Conservation (phyloP, 1,284 basidiomycete genomes). For the Irpex sp. region DNA sequence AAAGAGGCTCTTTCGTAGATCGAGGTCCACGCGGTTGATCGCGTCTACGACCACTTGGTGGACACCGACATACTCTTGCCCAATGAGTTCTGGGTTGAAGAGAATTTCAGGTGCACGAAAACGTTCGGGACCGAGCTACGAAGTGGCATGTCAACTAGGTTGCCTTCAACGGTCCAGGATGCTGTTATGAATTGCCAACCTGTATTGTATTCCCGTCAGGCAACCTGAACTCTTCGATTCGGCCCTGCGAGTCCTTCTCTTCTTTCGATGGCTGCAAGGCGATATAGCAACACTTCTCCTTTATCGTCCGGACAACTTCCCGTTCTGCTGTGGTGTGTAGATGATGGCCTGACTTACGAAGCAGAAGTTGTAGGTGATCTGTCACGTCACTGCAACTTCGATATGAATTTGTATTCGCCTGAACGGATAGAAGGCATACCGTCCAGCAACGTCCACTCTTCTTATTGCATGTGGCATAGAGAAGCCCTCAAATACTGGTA, state of each 20-base stretch:
- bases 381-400: slow-evolving; percentile 79
- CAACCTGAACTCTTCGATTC: slow-evolving; percentile 87
- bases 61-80: slow-evolving; percentile 94
- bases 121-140: slow-evolving; percentile 88
- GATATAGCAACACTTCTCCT: slow-evolving; percentile 97
- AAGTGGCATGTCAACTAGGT: not conserved
- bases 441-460: slow-evolving; percentile 92
- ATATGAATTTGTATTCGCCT: slow-evolving; percentile 9
- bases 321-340: slow-evolving; percentile 96
- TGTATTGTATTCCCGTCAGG: slow-evolving; percentile 95
- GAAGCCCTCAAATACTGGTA: slow-evolving; percentile 99
- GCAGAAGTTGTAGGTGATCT: slow-evolving; percentile 90
- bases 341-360: slow-evolving; percentile 94
- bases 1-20: slow-evolving; percentile 93
- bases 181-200: slow-evolving; percentile 40
- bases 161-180: not conserved
- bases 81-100: slow-evolving; percentile 97
- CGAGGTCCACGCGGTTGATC: slow-evolving; percentile 82
- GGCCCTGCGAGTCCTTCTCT: slow-evolving; percentile 83
- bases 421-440: slow-evolving; percentile 34
- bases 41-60: slow-evolving; percentile 94
- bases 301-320: slow-evolving; percentile 96
- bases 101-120: slow-evolving; percentile 97
- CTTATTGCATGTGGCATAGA: slow-evolving; percentile 98
- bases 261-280: slow-evolving; percentile 90